Percentiles rank a stretch among this genome's conserved stretches.
These are phyloP conservation scores for Phytopythium kandeliae DNA, from an alignment of 352 stramenopile species.

Conservation along the genomic window DNA sequence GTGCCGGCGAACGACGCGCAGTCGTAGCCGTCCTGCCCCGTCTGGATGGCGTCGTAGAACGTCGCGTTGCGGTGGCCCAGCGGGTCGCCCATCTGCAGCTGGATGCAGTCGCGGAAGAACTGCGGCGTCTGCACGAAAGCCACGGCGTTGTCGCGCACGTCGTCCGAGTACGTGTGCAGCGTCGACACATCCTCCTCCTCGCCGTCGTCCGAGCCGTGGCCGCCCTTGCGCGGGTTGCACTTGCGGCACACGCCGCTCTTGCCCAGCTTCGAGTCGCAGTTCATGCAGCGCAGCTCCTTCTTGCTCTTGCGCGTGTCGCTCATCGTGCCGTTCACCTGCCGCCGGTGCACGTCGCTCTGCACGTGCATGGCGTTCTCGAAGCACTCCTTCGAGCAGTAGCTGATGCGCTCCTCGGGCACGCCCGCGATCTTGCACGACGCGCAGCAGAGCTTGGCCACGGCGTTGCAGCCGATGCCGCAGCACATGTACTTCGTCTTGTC, in stretches of 20 bases:
- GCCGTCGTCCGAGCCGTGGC: conserved; percentile 14
- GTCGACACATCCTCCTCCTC: conserved; percentile 49
- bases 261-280: conserved; percentile 63
- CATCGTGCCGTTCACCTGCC: conserved; percentile 77
- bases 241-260: conserved; percentile 72
- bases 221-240: conserved; percentile 51
- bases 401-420: conserved; percentile 78
- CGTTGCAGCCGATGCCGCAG: conserved; percentile 66
- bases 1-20: conserved; percentile 81
- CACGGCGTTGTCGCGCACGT: conserved; percentile 70
- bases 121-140: conserved; percentile 81
- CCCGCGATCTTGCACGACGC: conserved; percentile 80
- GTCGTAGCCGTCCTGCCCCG: conserved; percentile 80
- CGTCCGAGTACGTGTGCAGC: conserved; percentile 74
- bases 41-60: conserved; percentile 86
- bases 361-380: conserved; percentile 86
- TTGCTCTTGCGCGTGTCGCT: conserved; percentile 61
- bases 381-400: conserved; percentile 85
- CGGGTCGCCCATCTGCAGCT: conserved; percentile 78
- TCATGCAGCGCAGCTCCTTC: conserved; percentile 72
- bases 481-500: conserved; percentile 79
- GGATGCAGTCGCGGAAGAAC: conserved; percentile 83
- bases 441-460: conserved; percentile 78
- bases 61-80: conserved; percentile 79
- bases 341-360: conserved; percentile 66